These are phyloP conservation scores for Camellia japonica DNA, from an alignment of 148 eudicot species.

Conservation along the genomic window DNA sequence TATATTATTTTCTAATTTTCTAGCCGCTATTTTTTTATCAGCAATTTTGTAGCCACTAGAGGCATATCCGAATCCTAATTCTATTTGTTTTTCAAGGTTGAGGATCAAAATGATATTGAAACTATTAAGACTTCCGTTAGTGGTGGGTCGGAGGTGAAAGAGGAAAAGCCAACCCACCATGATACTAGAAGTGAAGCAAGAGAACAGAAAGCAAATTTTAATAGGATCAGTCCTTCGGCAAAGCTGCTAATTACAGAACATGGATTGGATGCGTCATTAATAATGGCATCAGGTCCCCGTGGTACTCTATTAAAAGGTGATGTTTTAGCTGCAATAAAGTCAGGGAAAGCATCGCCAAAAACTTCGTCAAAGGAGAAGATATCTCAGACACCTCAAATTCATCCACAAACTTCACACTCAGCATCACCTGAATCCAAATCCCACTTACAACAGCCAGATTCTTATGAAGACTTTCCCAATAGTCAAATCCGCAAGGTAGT, in stretches of 20 bases:
- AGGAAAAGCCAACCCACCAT: conserved; percentile 47
- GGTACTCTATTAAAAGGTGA: conserved; percentile 91
- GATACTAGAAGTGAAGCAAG: conserved; percentile 33
- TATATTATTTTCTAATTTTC: neutral
- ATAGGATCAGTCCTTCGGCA: conserved; percentile 88
- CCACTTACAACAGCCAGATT: conserved; percentile 33
- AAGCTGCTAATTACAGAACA: conserved; percentile 72
- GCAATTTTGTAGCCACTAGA: neutral
- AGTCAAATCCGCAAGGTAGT: conserved; percentile 95
- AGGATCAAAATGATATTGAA: conserved; percentile 73
- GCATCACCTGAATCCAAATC: conserved; percentile 32
- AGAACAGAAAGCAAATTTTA: conserved; percentile 40
- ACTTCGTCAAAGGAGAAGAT: conserved; percentile 36
- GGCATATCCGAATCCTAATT: conserved; percentile 9
- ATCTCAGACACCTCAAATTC: conserved; percentile 36
- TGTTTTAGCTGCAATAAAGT: conserved; percentile 79
- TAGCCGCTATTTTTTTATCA: too few relatives aligned
- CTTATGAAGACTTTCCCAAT: conserved; percentile 75
- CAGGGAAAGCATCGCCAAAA: conserved; percentile 58
- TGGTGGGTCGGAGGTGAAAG: conserved; percentile 31
- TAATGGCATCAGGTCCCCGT: conserved; percentile 86
- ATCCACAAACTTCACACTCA: conserved; percentile 34
- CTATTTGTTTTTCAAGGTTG: conserved; percentile 57
- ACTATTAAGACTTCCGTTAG: conserved; percentile 42
- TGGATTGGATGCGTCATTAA: conserved; percentile 71